Base-by-base conservation (phyloP, 164 flowering plant genomes). In the Vitis rupestris region DNA sequence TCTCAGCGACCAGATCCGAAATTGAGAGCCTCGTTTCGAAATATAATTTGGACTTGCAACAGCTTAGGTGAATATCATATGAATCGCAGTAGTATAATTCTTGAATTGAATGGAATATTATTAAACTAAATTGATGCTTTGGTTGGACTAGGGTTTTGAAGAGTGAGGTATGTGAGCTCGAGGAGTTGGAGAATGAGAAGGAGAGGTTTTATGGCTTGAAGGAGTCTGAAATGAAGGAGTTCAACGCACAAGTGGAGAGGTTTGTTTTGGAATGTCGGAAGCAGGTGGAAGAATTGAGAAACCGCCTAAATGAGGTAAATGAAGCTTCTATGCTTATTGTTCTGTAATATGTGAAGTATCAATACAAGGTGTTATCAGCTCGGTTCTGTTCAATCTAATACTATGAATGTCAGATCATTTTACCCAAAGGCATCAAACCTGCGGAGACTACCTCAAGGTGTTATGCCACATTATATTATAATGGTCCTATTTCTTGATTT, bases 131-230 rank as follows among this genome's bases (percentile, higher is more conserved):
- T 62, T 14, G 16, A 30, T 37, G 61, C 50, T 49, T 17, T 67
- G 54, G 17, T 59, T 57, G 66, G 4, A 53, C 59, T 65, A 86
- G 90, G 82, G 80, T 16, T 72, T 75, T 85, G 77, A 82, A 75
- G 79, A 57, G 67, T 63, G 89, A 87, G 69, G 70, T 82, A 50
- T 85, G 75, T 67, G 82, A 72, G 82, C 76, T 87, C 9, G 84
- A 80, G 71, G 80, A 76, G 61, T 9, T 67, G 60, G 82, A 84
- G 70, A 75, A 80, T 79, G 81, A 83, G 73, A 86, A 76, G 70
- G 76, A 86, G 23, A 64, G 70, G 63, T 81, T 74, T 70, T 89
- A 84, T 49, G 78, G 70, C 12, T 9, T 51, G 66, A 82, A 84
- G 70, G 16, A 70, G 0, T 23, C 7, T 14, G 85, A 87, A 59